Percentiles rank a stretch among this genome's conserved stretches.
Conservation (phyloP, 331 rosid species). For the Rhamnella rubrinervis region DNA sequence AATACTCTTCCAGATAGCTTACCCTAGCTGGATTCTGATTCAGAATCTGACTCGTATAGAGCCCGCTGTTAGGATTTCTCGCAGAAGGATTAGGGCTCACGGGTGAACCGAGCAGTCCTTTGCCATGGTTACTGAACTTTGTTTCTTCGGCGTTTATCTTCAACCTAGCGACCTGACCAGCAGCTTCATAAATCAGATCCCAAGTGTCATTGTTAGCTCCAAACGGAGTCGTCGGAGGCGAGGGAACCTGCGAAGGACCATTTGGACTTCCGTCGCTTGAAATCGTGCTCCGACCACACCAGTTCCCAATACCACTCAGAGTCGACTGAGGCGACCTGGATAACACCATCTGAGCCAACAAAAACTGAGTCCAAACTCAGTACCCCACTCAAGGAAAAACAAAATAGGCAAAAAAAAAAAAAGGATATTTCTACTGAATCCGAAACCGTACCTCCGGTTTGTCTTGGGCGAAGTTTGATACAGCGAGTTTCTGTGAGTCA, state of each 20-base stretch:
- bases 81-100: conserved; percentile 1
- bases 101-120: conserved; percentile 25
- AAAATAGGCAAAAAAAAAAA: background rate
- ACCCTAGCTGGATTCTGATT: conserved; percentile 44
- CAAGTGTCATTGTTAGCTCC: conserved; percentile 47
- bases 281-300: conserved; percentile 45
- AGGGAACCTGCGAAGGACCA: conserved; percentile 54
- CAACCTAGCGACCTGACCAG: conserved; percentile 72
- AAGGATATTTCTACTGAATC: background rate
- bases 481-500: conserved; percentile 39
- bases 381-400: background rate
- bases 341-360: conserved; percentile 24
- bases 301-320: conserved; percentile 67
- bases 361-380: background rate
- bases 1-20: background rate
- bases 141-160: conserved; percentile 35
- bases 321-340: conserved; percentile 81
- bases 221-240: conserved; percentile 69
- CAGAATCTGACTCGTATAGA: conserved; percentile 31
- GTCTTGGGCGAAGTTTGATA: conserved; percentile 28
- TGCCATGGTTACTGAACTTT: conserved; percentile 8
- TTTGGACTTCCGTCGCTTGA: conserved; percentile 68
- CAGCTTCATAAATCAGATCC: conserved; percentile 73
- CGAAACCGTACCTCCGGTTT: conserved; percentile 47
- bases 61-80: background rate